Base-by-base conservation (phyloP, 176 grass and related monocot species). In the Ampelocalamus luodianensis region DNA sequence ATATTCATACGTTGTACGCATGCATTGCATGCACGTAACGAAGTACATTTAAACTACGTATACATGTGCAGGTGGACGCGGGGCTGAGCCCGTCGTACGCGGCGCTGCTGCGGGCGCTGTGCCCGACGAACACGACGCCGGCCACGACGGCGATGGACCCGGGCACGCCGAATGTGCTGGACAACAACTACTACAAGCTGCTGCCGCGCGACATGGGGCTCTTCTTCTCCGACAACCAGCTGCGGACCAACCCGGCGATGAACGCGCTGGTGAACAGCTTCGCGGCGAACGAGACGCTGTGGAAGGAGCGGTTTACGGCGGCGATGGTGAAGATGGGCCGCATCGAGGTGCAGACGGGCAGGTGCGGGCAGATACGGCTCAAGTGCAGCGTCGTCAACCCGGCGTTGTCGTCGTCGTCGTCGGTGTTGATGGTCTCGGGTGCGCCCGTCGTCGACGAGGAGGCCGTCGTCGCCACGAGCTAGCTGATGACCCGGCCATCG, bases 131-230 rank as follows among this genome's bases (percentile, higher is more conserved):
- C 44, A 80, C 37, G 39, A 71, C 72, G 56, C 32, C 9, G 73
- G 12, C 67, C 29, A 82, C 89, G 40, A 55, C 77, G 76, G 23
- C 76, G 2, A 72, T 88, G 63, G 89, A 90, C 79, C 83, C 79
- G 10, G 65, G 79, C 10, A 65, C 89, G 45, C 85, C 89, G 20
- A 4, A 67, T 62, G 82, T 77, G 56, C 81, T 91, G 53, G 89
- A 91, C 89, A 91, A 88, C 81, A 85, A 80, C 85, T 91, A 91
- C 85, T 91, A 91, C 89, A 88, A 74, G 70, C 81, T 87, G 24
- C 76, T 91, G 76, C 89, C 81, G 24, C 81, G 64, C 0, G 6
- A 18, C 43, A 79, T 83, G 79, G 81, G 89, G 22, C 85, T 91
- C 64, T 79, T 88, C 81, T 80, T 88, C 76, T 91, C 89, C 51